Percentiles rank a stretch among this genome's conserved stretches.
phyloP scores from a whole-genome alignment of 345 rosid species.

The Lumnitzera littorea region DNA sequence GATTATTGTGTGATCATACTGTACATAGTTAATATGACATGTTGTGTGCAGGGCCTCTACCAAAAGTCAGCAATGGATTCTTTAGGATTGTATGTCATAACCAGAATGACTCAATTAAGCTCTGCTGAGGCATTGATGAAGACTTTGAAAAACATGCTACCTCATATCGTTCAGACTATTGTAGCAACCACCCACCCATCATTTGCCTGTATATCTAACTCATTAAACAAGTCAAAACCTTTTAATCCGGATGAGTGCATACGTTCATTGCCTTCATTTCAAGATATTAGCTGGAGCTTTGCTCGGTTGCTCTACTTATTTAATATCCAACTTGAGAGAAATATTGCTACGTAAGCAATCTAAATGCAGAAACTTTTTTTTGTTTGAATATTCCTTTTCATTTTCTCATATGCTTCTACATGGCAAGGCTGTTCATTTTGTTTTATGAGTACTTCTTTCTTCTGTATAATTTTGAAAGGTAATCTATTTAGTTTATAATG shows the following conservation, averaged over 20 bases:
- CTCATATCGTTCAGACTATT: constrained; percentile 24
- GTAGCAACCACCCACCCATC: constrained; percentile 24
- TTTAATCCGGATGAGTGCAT: constrained; percentile 50
- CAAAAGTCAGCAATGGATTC: constrained; percentile 30
- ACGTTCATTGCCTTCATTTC: constrained; percentile 51
- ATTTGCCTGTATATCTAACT: constrained; percentile 77
- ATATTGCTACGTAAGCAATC: constrained; percentile 78
- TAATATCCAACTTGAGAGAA: constrained; percentile 85
- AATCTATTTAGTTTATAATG: too few species aligned
- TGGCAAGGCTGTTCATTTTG: neutral
- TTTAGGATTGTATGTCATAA: constrained; percentile 32
- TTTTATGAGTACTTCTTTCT: constrained; percentile 1
- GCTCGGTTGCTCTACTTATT: constrained; percentile 67
- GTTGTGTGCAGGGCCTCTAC: constrained; percentile 38
- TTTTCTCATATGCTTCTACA: neutral
- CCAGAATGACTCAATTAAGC: constrained; percentile 27
- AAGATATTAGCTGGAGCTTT: constrained; percentile 66
- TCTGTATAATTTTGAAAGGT: neutral
- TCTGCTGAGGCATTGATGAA: constrained; percentile 18
- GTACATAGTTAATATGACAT: neutral
- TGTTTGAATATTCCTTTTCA: neutral
- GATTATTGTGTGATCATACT: neutral
- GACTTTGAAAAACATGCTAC: constrained; percentile 31
- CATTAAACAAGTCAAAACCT: constrained; percentile 71
- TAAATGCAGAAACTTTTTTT: neutral